Base-by-base conservation (phyloP, 140 eudicot genomes). In the Bidens hawaiensis region DNA sequence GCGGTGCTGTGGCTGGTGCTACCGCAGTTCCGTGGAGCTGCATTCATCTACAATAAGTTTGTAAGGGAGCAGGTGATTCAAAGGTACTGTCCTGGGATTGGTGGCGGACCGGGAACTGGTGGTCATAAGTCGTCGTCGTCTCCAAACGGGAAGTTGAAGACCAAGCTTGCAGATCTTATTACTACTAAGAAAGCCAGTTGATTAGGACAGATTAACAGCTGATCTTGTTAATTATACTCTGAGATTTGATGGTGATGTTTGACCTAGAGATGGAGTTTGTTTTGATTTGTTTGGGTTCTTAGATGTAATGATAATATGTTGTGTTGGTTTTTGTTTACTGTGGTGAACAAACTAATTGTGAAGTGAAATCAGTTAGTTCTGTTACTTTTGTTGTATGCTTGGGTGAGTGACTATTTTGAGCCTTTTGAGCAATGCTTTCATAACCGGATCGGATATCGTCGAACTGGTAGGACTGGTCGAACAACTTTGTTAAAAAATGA, bases 21-120 rank as follows among this genome's bases (percentile, higher is more conserved):
- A 19, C 99, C 99, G 6, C 97, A 83, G 60, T 93, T 93, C 81
- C 77, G 85, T 23, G 99, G 99, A 45, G 95, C 99, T 23, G 96
- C 99, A 46, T 93, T 93, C 33, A 79, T 93, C 6, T 93, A 93
- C 69, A 71, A 85, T 8, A 93, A 72, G 65, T 81, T 81, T 55
- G 96, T 93, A 1, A 83, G 99, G 53, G 90, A 93, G 50, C 75
- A 79, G 40, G 4, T 88, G 36, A 70, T 93, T n/a, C 81, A 79
- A 43, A 72, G 22, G 53, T 78, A 82, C 26, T 70, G 28, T 50
- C 77, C 76, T 21, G 73, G 69, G 43, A 75, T 75, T 66, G 95
- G 80, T 12, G 78, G 70, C 1, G 64, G n/a, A n/a, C n/a, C n/a
- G n/a, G n/a, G n/a, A n/a, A n/a, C n/a, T n/a, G n/a, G 66, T 17